phyloP scores from a whole-genome alignment of 148 eudicot genomes.

The Rheum nobile region DNA sequence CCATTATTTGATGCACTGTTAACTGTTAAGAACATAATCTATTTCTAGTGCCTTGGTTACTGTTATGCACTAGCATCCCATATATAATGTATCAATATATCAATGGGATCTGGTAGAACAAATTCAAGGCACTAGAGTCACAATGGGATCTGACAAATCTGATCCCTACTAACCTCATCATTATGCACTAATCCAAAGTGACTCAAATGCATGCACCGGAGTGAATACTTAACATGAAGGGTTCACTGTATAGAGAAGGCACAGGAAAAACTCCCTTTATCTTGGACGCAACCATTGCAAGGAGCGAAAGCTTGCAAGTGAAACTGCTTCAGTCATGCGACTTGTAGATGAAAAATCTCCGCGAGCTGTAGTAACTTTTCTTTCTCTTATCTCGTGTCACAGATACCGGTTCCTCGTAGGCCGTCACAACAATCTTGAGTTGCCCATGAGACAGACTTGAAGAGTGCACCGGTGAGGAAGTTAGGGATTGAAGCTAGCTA shows the following conservation, averaged over 20 bases:
- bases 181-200: neutral
- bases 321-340: neutral
- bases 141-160: neutral
- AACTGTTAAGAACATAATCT: neutral
- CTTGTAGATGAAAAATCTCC: neutral
- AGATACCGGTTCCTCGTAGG: neutral
- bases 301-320: neutral
- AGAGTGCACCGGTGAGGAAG: neutral
- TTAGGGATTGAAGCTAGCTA: neutral
- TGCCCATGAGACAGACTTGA: neutral
- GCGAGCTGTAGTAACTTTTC: neutral
- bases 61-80: neutral
- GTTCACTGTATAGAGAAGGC: no score
- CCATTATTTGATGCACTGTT: neutral
- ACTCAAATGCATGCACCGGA: neutral
- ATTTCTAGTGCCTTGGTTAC: neutral
- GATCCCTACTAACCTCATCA: neutral
- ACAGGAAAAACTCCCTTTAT: no score
- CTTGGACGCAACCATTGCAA: neutral
- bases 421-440: conserved; percentile 1
- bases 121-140: neutral
- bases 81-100: neutral
- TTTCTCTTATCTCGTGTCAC: neutral
- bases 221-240: neutral
- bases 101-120: neutral